Percentiles rank a stretch among this genome's conserved stretches.
phyloP scores from a whole-genome alignment of 768 basidiomycete genomes.

The Lentinus brumalis region DNA sequence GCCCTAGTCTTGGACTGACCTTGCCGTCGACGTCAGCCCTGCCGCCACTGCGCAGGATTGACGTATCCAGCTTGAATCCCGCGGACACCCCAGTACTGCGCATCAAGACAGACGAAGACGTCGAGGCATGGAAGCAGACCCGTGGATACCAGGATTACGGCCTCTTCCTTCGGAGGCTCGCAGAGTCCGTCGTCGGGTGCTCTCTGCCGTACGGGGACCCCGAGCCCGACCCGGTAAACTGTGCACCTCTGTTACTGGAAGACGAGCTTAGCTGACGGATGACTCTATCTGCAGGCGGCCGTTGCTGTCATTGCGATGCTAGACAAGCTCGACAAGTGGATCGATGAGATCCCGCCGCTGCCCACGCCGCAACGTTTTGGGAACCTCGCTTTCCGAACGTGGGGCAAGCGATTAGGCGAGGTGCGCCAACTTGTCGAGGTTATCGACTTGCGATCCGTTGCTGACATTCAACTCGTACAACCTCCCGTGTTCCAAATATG shows the following conservation, averaged over 20 bases:
- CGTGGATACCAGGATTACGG: slow-evolving; percentile 74
- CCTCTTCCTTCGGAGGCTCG: slow-evolving; percentile 74
- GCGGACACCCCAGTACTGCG: slow-evolving; percentile 44
- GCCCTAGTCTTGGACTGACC: not conserved
- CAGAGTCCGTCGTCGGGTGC: slow-evolving; percentile 73
- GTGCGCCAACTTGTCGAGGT: slow-evolving; percentile 41
- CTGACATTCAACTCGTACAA: too few relatives aligned
- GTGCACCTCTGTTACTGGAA: not conserved
- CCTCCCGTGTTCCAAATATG: too few relatives aligned
- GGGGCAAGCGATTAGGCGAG: slow-evolving; percentile 78
- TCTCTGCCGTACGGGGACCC: slow-evolving; percentile 45
- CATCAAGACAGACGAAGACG: slow-evolving; percentile 74
- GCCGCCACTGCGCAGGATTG: slow-evolving; percentile 36
- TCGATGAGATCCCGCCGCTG: slow-evolving; percentile 78
- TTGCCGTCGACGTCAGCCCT: slow-evolving; percentile 1
- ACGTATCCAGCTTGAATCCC: slow-evolving; percentile 21
- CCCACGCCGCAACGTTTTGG: slow-evolving; percentile 84
- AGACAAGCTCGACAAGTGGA: slow-evolving; percentile 69
- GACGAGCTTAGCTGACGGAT: not conserved
- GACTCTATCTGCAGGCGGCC: slow-evolving; percentile 43
- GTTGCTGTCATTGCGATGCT: slow-evolving; percentile 55
- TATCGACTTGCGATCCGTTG: too few relatives aligned
- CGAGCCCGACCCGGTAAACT: slow-evolving; percentile 28
- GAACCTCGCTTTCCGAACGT: slow-evolving; percentile 86
- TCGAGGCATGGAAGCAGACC: slow-evolving; percentile 70